Conservation (phyloP, 495 filamentous ascomycete genomes). For the Hypoxylon crocopeplum region DNA sequence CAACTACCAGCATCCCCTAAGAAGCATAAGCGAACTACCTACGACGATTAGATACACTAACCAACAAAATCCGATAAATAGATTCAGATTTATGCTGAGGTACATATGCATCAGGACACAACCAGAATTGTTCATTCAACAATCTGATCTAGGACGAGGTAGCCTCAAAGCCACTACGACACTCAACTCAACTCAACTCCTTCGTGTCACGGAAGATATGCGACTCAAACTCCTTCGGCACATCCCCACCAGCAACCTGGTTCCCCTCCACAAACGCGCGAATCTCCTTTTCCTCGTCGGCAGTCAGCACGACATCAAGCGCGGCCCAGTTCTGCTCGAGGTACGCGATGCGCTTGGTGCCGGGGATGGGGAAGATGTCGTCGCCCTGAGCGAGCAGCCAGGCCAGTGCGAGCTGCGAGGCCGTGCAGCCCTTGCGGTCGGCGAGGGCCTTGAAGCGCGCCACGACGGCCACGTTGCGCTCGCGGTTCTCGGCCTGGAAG, state of each 20-base stretch:
- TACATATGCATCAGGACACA: too few species aligned
- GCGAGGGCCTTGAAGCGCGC: conserved; percentile 51
- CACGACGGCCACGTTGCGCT: conserved; percentile 54
- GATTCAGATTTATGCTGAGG: too few species aligned
- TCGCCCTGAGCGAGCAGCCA: conserved; percentile 62
- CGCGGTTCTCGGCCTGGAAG: conserved; percentile 57
- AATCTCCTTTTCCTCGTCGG: conserved; percentile 58
- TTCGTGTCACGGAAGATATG: conserved; percentile 28
- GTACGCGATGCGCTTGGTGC: conserved; percentile 61
- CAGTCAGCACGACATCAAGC: conserved; percentile 52
- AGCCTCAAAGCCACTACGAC: too few species aligned
- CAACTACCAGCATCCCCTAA: too few species aligned
- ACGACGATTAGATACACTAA: too few species aligned
- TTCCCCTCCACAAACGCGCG: conserved; percentile 48
- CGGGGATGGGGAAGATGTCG: conserved; percentile 64
- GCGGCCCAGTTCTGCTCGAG: conserved; percentile 65
- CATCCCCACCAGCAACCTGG: conserved; percentile 41
- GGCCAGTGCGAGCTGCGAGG: conserved; percentile 55
- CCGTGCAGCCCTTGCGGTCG: conserved; percentile 52
- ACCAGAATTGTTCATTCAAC: too few species aligned
- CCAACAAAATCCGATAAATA: too few species aligned
- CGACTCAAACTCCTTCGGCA: conserved; percentile 5
- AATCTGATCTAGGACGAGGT: too few species aligned
- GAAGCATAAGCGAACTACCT: too few species aligned
- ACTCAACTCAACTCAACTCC: too few species aligned